These are phyloP conservation scores for Eucommia ulmoides DNA, from an alignment of 257 asterid genomes.

Conservation along the genomic window DNA sequence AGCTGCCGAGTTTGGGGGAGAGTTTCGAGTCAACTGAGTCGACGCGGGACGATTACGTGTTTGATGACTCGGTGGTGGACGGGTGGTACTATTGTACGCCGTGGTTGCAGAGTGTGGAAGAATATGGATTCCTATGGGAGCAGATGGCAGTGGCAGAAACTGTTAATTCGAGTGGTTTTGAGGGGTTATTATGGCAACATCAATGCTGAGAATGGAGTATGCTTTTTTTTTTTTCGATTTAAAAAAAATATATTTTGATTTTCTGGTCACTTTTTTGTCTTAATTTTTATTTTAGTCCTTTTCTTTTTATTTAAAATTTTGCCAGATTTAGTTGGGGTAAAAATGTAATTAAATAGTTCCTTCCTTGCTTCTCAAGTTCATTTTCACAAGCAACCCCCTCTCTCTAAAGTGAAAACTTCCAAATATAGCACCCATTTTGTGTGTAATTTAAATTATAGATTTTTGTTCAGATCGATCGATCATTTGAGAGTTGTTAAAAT, in stretches of 20 bases:
- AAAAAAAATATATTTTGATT: neutral
- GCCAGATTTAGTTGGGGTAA: neutral
- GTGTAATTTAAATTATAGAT: too few species aligned
- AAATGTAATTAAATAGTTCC: conserved; percentile 6
- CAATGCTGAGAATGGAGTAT: too few species aligned
- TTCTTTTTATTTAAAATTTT: conserved; percentile 3
- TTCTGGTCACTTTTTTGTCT: conserved; percentile 10
- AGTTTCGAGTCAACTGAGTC: conserved; percentile 25
- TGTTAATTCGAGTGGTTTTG: conserved; percentile 26
- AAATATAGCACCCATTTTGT: too few species aligned
- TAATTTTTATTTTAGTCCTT: conserved; percentile 1
- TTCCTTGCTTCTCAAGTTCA: conserved; percentile 31
- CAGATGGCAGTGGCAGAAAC: conserved; percentile 12
- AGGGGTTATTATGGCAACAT: conserved; percentile 32
- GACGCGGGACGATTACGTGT: conserved; percentile 14
- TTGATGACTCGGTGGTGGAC: conserved; percentile 15
- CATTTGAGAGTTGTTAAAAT: too few species aligned
- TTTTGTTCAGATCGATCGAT: too few species aligned
- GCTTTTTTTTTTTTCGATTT: too few species aligned
- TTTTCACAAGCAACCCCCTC: neutral
- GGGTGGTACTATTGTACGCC: conserved; percentile 40
- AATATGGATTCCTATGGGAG: conserved; percentile 29
- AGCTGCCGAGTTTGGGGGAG: conserved; percentile 44
- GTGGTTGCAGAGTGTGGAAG: conserved; percentile 11
- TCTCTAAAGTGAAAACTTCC: too few species aligned